Base-by-base conservation (phyloP, 345 rosid genomes). In the Melaleuca quinquenervia region DNA sequence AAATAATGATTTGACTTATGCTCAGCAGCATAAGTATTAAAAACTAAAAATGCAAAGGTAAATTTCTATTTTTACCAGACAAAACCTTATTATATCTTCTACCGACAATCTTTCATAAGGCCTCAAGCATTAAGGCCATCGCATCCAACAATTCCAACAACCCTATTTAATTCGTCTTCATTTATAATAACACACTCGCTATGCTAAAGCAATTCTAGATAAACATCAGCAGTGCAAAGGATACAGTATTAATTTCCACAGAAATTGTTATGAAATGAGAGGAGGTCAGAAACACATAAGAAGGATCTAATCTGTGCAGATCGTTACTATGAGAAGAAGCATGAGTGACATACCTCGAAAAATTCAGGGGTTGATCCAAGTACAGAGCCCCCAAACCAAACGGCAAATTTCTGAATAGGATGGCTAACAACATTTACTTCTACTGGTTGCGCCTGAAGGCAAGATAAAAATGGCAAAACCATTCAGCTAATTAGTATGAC, bases 341-440 rank as follows among this genome's bases (percentile, higher is more conserved):
- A 48, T 74, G 49, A 29, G 45, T 29, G 36, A 56, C 92, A 55
- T 94, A 94, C 98, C 90, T 91, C 95, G 32, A 92, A 97, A 92
- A 96, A 97, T 92, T 97, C 99, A 29, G 98, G 99, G 45, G 99
- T 97, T 52, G 99, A 97, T 84, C 98, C 98, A 82, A 97, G 98
- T 86, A 97, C 98, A 53, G 99, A 97, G 90, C 99, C 99, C 55
- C 98, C 99, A 90, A 97, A 97, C 99, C 99, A 97, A 86, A 97
- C 99, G 1, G 99, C 99, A 90, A 92, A 97, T 89, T 92, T 94
- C 90, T 97, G 99, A 85, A 97, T 95, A 84, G 99, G 96, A 87
- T 96, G 96, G 90, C 98, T 97, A 88, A 96, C 95, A 4, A 97
- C 99, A 88, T 97, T 95, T 82, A 97, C 99, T 91, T 97, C 98